phyloP scores from a whole-genome alignment of 2,329 filamentous ascomycete genomes.

The Ceratocystis destructans region DNA sequence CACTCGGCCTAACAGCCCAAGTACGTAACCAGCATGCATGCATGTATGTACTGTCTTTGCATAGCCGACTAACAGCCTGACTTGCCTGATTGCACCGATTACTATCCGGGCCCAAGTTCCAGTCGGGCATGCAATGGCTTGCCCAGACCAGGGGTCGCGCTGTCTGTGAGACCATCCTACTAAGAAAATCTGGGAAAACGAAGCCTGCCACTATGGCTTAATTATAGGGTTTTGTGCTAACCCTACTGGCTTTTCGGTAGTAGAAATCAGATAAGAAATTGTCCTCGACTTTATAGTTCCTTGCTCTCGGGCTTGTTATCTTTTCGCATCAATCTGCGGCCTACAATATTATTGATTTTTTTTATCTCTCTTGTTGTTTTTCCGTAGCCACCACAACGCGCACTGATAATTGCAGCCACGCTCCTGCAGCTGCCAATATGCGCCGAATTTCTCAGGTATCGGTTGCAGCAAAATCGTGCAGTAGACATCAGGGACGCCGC shows the following conservation, averaged over 20 bases:
- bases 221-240: background rate
- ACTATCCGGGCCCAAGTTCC: background rate
- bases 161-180: background rate
- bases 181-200: background rate
- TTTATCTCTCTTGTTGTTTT: background rate
- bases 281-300: background rate
- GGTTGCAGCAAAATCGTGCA: background rate
- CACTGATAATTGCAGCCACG: too few species aligned
- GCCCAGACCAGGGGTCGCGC: background rate
- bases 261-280: background rate
- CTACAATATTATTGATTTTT: too few species aligned
- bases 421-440: background rate
- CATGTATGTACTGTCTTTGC: background rate
- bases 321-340: too few species aligned
- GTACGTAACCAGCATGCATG: background rate
- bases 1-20: background rate
- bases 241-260: background rate
- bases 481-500: conserved; percentile 17
- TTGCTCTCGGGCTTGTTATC: background rate
- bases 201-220: background rate
- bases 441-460: background rate
- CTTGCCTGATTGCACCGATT: background rate
- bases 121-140: background rate
- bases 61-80: background rate
- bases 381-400: too few species aligned